These are phyloP conservation scores for Mangifera indica DNA, from an alignment of 345 rosid genomes.

Conservation along the genomic window DNA sequence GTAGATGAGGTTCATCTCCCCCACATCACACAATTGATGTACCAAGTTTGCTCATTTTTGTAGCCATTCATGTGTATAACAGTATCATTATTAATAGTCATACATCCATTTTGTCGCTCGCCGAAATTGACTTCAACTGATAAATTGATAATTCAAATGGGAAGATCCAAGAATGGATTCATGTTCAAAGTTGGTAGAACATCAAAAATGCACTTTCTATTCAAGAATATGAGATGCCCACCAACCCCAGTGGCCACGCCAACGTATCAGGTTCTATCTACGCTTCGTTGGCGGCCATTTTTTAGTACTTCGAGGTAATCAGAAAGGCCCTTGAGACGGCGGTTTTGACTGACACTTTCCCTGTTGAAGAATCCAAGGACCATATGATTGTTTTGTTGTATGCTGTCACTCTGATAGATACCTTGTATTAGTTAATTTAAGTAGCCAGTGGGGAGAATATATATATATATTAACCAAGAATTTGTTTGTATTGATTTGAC, in stretches of 20 bases:
- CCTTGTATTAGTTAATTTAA: too few species aligned
- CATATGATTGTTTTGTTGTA: not conserved
- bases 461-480: too few species aligned
- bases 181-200: conserved; percentile 24
- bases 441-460: too few species aligned
- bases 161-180: not conserved
- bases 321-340: conserved; percentile 25
- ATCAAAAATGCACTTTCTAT: not conserved
- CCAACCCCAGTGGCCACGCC: conserved; percentile 14
- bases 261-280: not conserved
- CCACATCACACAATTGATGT: too few species aligned
- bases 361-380: not conserved
- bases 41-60: too few species aligned
- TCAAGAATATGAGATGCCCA: not conserved
- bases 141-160: not conserved
- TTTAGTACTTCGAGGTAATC: not conserved
- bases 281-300: not conserved
- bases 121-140: conserved; percentile 54
- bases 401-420: too few species aligned
- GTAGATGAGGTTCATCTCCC: too few species aligned
- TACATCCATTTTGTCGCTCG: conserved; percentile 39
- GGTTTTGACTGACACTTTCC: conserved; percentile 34
- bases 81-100: not conserved
- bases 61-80: not conserved
- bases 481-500: too few species aligned